These are phyloP conservation scores for Coemansia sp. DNA, from an alignment of 192 early-diverging fungal species.

Conservation along the genomic window DNA sequence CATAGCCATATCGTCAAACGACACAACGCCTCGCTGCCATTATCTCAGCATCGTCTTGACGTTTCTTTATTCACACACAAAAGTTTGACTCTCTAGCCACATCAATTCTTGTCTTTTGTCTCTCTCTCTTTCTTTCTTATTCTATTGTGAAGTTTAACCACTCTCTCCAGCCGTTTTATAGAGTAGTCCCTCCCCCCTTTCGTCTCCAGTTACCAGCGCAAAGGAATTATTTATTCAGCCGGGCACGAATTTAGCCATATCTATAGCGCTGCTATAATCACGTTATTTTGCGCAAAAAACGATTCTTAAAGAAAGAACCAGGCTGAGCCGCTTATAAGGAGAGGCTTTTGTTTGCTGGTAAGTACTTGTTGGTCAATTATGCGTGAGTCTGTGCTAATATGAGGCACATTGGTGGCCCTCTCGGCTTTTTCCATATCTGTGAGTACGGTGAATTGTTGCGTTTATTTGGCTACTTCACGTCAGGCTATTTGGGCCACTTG, in stretches of 20 bases:
- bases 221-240: too few species aligned
- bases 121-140: constrained; percentile 5
- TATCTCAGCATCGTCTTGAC: constrained; percentile 1
- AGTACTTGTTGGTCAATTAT: constrained; percentile 7
- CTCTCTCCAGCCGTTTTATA: not conserved
- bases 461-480: constrained; percentile 4
- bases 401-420: constrained; percentile 8
- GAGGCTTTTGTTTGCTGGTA: constrained; percentile 5
- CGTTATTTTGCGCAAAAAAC: too few species aligned
- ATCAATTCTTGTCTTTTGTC: constrained; percentile 9
- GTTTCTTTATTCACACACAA: constrained; percentile 4
- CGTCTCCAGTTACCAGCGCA: too few species aligned
- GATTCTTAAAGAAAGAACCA: too few species aligned
- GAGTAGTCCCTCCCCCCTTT: not conserved
- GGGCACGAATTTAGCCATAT: too few species aligned
- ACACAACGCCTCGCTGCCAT: constrained; percentile 16
- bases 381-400: constrained; percentile 15
- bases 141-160: constrained; percentile 9
- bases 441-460: not conserved
- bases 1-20: constrained; percentile 4
- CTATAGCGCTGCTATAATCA: too few species aligned
- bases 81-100: constrained; percentile 11
- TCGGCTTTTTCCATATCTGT: not conserved
- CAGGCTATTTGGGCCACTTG: constrained; percentile 1
- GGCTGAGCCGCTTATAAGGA: too few species aligned